Percentiles rank a stretch among this genome's conserved stretches.
phyloP scores from a whole-genome alignment of 1,284 basidiomycete genomes.

The Malassezia globosa region DNA sequence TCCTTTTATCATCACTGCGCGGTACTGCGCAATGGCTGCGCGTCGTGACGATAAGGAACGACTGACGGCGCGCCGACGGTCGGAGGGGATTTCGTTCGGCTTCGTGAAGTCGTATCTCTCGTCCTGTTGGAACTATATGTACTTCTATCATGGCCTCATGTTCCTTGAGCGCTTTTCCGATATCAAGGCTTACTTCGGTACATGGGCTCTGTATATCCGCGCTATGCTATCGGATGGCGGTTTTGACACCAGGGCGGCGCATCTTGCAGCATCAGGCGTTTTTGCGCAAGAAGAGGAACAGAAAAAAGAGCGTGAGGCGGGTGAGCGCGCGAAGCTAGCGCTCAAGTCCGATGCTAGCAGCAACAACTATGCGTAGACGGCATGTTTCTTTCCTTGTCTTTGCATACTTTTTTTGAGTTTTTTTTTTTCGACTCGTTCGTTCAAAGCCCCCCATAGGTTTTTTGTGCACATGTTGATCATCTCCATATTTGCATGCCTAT shows the following conservation, averaged over 20 bases:
- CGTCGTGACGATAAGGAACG: constrained; percentile 63
- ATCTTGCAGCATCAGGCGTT: constrained; percentile 13
- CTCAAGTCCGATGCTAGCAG: not conserved
- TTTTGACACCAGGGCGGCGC: constrained; percentile 9
- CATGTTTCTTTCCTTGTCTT: no score
- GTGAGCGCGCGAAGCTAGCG: not conserved
- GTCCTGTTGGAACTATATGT: constrained; percentile 32
- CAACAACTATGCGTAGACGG: no score
- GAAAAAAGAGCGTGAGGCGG: not conserved
- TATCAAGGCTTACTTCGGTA: constrained; percentile 9
- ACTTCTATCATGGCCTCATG: constrained; percentile 39
- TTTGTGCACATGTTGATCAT: no score
- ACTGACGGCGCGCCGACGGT: constrained; percentile 36
- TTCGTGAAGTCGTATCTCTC: constrained; percentile 55
- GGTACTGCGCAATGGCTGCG: constrained; percentile 73
- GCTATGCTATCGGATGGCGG: constrained; percentile 5
- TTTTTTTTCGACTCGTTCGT: no score
- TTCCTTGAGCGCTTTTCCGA: constrained; percentile 37
- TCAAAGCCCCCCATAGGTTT: no score
- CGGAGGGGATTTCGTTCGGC: constrained; percentile 37
- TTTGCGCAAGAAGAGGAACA: constrained; percentile 9
- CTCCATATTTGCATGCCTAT: no score
- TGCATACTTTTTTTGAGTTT: no score
- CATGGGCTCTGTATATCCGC: constrained; percentile 2
- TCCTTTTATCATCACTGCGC: constrained; percentile 73